A percentile compares a stretch with the other conserved stretches of the same genome.
phyloP scores from a whole-genome alignment of 1,284 basidiomycete species.

The Kwoniella shivajii region DNA sequence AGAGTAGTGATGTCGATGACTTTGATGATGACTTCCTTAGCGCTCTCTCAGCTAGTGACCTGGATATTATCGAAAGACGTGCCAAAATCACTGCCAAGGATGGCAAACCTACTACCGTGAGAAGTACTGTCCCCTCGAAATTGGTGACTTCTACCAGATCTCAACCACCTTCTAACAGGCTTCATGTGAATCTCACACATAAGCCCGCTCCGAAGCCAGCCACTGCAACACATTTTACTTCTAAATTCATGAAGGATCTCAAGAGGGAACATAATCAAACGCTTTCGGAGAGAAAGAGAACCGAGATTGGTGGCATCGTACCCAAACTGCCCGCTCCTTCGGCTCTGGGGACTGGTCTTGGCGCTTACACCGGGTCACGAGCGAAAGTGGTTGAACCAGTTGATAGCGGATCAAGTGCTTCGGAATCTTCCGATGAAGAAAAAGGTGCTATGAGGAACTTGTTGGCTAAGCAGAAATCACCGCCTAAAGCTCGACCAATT shows the following conservation, averaged over 20 bases:
- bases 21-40: conserved; percentile 42
- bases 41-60: conserved; percentile 40
- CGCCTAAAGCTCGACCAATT: conserved; percentile 56
- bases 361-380: conserved; percentile 37
- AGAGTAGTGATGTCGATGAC: conserved; percentile 30
- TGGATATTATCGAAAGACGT: conserved; percentile 47
- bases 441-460: conserved; percentile 63
- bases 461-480: conserved; percentile 65
- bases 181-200: conserved; percentile 45
- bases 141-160: conserved; percentile 14
- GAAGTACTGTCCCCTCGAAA: conserved; percentile 11
- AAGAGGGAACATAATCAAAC: conserved; percentile 33
- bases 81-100: conserved; percentile 27
- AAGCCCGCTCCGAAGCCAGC: conserved; percentile 28
- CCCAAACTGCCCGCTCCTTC: conserved; percentile 37
- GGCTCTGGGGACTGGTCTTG: conserved; percentile 41
- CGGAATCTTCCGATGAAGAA: conserved; percentile 60
- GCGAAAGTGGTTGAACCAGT: conserved; percentile 21
- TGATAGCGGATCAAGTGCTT: conserved; percentile 48
- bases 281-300: conserved; percentile 17
- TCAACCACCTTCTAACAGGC: conserved; percentile 22
- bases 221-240: conserved; percentile 28
- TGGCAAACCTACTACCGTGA: conserved; percentile 7
- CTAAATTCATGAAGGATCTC: conserved; percentile 47
- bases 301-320: conserved; percentile 23